These are phyloP conservation scores for Penicillium cataractarum DNA, from an alignment of 495 filamentous ascomycete species.

Conservation along the genomic window DNA sequence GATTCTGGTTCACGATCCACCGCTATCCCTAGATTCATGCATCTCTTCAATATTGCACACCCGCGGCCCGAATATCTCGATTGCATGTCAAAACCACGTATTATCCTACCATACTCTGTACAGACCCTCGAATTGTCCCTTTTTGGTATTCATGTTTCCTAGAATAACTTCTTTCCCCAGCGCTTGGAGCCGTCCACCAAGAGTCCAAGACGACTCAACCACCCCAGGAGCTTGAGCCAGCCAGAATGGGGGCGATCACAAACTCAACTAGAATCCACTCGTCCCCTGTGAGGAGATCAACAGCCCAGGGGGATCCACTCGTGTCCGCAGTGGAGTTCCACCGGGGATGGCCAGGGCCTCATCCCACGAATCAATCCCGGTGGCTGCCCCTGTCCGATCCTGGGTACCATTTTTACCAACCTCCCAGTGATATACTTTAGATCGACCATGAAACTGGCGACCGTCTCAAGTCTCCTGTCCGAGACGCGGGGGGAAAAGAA, in stretches of 20 bases:
- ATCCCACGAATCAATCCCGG: slow-evolving; percentile 7
- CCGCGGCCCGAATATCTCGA: slow-evolving; percentile 1
- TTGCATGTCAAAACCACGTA: background rate
- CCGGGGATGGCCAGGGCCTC: background rate
- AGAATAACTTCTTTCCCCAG: slow-evolving; percentile 1
- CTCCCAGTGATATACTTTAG: slow-evolving; percentile 20
- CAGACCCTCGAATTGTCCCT: background rate
- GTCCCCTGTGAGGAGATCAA: slow-evolving; percentile 5
- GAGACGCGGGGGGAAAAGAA: slow-evolving; percentile 28
- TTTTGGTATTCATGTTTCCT: background rate
- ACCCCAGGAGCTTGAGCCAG: too few species aligned
- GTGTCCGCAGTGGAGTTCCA: slow-evolving; percentile 5
- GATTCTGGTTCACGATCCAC: background rate
- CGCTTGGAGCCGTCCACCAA: background rate
- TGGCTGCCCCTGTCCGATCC: slow-evolving; percentile 4
- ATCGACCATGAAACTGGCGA: slow-evolving; percentile 30
- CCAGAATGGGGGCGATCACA: slow-evolving; percentile 10
- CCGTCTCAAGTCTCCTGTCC: slow-evolving; percentile 29
- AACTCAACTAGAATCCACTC: slow-evolving; percentile 9
- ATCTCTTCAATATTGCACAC: slow-evolving; percentile 4
- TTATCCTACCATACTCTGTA: background rate
- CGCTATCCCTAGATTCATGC: slow-evolving; percentile 30
- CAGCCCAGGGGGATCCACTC: background rate
- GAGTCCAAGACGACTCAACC: background rate
- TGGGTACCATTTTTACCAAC: slow-evolving; percentile 1